phyloP scores from a whole-genome alignment of 1,139 yeast genomes.

The Zygoascus meyerae region DNA sequence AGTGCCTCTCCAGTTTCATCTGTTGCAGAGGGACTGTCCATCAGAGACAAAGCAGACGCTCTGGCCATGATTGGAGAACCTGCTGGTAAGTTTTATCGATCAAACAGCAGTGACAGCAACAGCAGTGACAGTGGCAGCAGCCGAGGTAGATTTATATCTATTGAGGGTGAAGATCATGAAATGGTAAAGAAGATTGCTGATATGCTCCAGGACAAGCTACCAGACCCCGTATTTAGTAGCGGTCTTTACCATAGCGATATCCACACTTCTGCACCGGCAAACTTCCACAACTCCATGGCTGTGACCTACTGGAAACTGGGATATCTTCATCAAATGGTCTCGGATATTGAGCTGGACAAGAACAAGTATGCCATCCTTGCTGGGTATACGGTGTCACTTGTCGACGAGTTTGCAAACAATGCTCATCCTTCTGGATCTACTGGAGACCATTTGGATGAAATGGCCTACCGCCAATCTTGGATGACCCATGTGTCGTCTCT shows the following conservation, averaged over 20 bases:
- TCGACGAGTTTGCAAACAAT: conserved; percentile 24
- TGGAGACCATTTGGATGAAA: conserved; percentile 9
- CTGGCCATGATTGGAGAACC: conserved; percentile 25
- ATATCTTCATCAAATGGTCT: conserved; percentile 26
- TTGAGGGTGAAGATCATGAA: conserved; percentile 26
- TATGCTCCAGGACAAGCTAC: conserved; percentile 17
- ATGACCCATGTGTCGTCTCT: conserved; percentile 23
- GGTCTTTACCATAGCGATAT: conserved; percentile 17
- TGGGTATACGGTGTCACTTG: conserved; percentile 27
- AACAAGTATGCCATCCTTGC: conserved; percentile 21
- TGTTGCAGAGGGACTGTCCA: conserved; percentile 14
- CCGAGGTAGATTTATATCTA: conserved; percentile 21
- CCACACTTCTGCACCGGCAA: conserved; percentile 18
- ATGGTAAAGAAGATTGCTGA: conserved; percentile 18
- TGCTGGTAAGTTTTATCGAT: conserved; percentile 7
- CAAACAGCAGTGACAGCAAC: conserved; percentile 13
- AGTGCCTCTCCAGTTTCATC: conserved; percentile 2
- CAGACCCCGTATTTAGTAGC: conserved; percentile 10
- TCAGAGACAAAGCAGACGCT: conserved; percentile 28
- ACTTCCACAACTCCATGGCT: conserved; percentile 22
- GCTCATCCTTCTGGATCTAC: conserved; percentile 8
- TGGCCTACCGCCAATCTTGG: conserved; percentile 24
- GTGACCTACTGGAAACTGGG: conserved; percentile 27
- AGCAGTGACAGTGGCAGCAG: conserved; percentile 2
- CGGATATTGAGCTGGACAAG: conserved; percentile 16